A percentile compares a stretch with the other conserved stretches of the same genome.
Conservation (phyloP, 371 early-diverging fungal genomes). For the Dinochytrium kinnereticum region DNA sequence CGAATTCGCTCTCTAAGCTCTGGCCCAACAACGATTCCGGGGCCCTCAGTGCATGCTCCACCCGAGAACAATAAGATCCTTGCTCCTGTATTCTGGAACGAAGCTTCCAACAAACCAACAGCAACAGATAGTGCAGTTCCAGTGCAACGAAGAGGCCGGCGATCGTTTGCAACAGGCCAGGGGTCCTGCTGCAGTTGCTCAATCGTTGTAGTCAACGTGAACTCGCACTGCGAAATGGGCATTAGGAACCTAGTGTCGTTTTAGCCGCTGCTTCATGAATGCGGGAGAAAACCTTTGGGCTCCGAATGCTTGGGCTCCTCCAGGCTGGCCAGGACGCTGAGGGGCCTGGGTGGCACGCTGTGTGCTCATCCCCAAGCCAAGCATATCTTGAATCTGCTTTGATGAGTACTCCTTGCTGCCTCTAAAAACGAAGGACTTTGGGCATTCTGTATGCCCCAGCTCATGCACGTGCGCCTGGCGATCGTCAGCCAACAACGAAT, state of each 20-base stretch:
- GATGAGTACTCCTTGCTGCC: slow-evolving; percentile 96
- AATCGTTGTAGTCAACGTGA: slow-evolving; percentile 90
- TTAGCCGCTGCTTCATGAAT: neutral
- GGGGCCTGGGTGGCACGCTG: slow-evolving; percentile 67
- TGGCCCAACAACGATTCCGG: slow-evolving; percentile 93
- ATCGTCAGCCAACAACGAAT: slow-evolving; percentile 18
- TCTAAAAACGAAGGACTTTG: slow-evolving; percentile 97
- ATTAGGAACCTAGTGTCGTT: slow-evolving; percentile 71
- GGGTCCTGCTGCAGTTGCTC: slow-evolving; percentile 98
- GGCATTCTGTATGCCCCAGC: slow-evolving; percentile 92
- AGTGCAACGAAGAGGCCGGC: slow-evolving; percentile 96
- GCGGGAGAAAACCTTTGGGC: slow-evolving; percentile 60
- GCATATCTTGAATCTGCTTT: slow-evolving; percentile 96
- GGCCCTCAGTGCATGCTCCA: slow-evolving; percentile 98
- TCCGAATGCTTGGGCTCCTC: slow-evolving; percentile 50
- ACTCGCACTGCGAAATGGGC: slow-evolving; percentile 93
- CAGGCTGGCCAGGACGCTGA: slow-evolving; percentile 68
- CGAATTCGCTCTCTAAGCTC: slow-evolving; percentile 96
- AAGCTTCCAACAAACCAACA: slow-evolving; percentile 89
- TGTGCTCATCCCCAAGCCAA: slow-evolving; percentile 66
- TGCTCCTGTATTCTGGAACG: slow-evolving; percentile 93
- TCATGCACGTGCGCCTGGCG: slow-evolving; percentile 95
- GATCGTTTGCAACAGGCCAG: slow-evolving; percentile 97
- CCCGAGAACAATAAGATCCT: slow-evolving; percentile 97
- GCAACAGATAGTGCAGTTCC: slow-evolving; percentile 99